Percentiles rank a stretch among this genome's conserved stretches.
Evolutionary conservation across 768 basidiomycete genomes (phyloP).

Genomic region (Lenzites betulinus): DNA sequence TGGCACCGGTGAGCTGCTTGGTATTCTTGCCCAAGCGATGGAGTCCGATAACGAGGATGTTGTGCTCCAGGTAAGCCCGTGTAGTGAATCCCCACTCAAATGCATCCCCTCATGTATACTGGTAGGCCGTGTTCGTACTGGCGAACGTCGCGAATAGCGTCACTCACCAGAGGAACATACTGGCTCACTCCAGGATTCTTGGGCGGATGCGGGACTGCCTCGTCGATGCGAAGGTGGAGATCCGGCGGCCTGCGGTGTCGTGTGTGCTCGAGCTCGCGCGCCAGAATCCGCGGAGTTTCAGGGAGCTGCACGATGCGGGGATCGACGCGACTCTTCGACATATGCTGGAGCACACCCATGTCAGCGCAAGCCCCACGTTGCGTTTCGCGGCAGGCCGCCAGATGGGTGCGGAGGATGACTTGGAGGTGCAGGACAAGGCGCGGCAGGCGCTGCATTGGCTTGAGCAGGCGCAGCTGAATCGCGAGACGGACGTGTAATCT

Average conservation of each 20-base stretch:
- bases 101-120: no score
- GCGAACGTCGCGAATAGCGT: constrained; percentile 71
- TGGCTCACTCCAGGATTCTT: constrained; percentile 54
- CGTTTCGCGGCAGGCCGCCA: constrained; percentile 32
- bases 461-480: constrained; percentile 29
- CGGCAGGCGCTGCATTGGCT: constrained; percentile 55
- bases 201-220: constrained; percentile 56
- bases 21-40: constrained; percentile 49
- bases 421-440: constrained; percentile 59
- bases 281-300: constrained; percentile 38
- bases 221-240: constrained; percentile 57
- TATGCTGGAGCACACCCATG: constrained; percentile 42
- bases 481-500: constrained; percentile 12
- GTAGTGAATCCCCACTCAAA: neutral
- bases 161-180: constrained; percentile 50
- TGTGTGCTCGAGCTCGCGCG: constrained; percentile 61
- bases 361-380: constrained; percentile 33
- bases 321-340: constrained; percentile 46
- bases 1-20: constrained; percentile 43
- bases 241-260: constrained; percentile 59
- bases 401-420: constrained; percentile 57
- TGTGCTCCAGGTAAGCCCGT: constrained; percentile 47
- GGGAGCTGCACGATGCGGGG: constrained; percentile 45
- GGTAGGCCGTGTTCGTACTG: constrained; percentile 58
- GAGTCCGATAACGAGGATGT: constrained; percentile 55